Conservation (phyloP, 139 green algal genomes). For the Closterium sp. region DNA sequence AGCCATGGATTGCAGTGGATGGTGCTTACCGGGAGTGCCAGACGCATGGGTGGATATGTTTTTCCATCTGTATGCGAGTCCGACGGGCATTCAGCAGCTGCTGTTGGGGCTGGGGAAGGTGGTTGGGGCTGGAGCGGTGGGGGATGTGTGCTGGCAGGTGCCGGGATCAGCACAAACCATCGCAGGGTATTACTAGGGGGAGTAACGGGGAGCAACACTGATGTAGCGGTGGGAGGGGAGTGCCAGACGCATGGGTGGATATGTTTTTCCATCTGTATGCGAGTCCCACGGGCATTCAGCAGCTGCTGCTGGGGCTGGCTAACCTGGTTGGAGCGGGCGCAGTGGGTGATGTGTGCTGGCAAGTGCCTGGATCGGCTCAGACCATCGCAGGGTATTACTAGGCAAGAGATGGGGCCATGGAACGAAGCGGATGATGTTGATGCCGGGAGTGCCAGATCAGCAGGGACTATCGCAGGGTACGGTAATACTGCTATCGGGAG, state of each 20-base stretch:
- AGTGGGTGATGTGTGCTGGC: background rate
- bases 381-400: background rate
- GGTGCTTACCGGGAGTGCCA: background rate
- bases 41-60: background rate
- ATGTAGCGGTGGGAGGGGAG: no score
- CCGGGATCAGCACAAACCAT: background rate
- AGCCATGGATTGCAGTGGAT: background rate
- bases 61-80: background rate
- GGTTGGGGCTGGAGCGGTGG: background rate
- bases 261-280: background rate
- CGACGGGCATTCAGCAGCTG: background rate
- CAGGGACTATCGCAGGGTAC: no score
- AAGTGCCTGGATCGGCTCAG: background rate
- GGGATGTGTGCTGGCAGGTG: background rate
- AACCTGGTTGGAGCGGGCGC: background rate
- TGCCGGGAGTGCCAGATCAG: no score
- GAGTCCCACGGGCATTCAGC: background rate
- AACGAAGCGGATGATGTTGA: no score
- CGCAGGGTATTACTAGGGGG: background rate
- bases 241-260: background rate
- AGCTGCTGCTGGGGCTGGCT: background rate
- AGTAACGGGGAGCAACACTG: no score
- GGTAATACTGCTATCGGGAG: no score
- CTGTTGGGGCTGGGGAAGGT: background rate
- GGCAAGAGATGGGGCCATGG: no score